Evolutionary conservation across 345 rosid species (phyloP).

Genomic region (Isatis tinctoria): DNA sequence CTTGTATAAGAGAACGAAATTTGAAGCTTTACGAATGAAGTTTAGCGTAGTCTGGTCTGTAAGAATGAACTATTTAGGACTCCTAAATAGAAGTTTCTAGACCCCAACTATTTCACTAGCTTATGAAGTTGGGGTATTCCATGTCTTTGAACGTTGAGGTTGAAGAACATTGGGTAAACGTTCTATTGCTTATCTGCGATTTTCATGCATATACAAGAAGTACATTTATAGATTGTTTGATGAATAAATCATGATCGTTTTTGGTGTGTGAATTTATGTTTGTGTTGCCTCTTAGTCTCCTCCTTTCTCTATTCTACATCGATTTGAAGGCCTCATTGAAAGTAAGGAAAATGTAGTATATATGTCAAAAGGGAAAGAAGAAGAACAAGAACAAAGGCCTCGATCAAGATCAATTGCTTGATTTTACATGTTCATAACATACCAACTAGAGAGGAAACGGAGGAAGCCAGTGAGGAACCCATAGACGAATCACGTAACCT

Average conservation of each 20-base stretch:
- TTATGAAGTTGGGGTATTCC: constrained; percentile 20
- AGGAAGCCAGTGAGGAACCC: too few species aligned
- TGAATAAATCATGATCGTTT: constrained; percentile 8
- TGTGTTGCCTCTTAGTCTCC: constrained; percentile 37
- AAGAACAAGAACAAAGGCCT: constrained; percentile 67
- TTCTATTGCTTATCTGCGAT: constrained; percentile 40
- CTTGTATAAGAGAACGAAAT: not conserved
- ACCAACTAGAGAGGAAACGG: too few species aligned
- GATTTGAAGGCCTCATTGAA: constrained; percentile 38
- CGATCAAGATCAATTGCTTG: too few species aligned
- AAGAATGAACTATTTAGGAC: too few species aligned
- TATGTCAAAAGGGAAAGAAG: constrained; percentile 58
- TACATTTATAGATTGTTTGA: constrained; percentile 3
- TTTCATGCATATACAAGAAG: not conserved
- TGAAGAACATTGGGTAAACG: constrained; percentile 75
- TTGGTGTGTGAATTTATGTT: constrained; percentile 20
- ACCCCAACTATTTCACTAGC: constrained; percentile 6
- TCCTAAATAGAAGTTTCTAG: too few species aligned
- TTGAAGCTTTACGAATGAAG: constrained; percentile 5
- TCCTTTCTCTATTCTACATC: constrained; percentile 33
- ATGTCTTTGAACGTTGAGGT: constrained; percentile 58
- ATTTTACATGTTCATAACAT: too few species aligned
- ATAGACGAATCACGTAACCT: too few species aligned
- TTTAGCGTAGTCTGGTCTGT: not conserved
- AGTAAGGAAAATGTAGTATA: constrained; percentile 36